Conservation (phyloP, 2,329 filamentous ascomycete genomes). For the Coniochaeta sp. region DNA sequence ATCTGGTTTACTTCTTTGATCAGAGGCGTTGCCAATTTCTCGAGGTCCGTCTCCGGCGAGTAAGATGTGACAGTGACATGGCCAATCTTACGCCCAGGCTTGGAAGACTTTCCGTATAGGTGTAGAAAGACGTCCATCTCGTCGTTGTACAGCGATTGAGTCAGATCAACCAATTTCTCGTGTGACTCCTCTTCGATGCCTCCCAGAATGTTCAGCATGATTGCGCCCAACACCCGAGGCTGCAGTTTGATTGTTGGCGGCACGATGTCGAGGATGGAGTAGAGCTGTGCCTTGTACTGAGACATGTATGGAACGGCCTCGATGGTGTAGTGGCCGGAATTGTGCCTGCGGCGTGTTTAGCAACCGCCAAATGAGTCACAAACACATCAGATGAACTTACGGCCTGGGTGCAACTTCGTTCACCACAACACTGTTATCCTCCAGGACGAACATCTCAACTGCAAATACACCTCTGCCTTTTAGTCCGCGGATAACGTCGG, state of each 20-base stretch:
- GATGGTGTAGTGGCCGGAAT: conserved; percentile 93
- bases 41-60: conserved; percentile 58
- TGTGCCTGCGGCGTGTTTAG: conserved; percentile 45
- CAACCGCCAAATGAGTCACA: neutral
- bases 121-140: conserved; percentile 58
- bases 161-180: conserved; percentile 36
- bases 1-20: conserved; percentile 57
- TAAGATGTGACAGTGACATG: conserved; percentile 78
- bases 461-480: conserved; percentile 91
- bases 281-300: conserved; percentile 86
- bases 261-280: conserved; percentile 66
- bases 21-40: conserved; percentile 55
- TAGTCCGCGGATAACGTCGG: conserved; percentile 70
- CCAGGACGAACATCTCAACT: conserved; percentile 87
- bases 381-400: conserved; percentile 24
- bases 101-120: conserved; percentile 85
- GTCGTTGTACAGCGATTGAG: conserved; percentile 33
- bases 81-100: conserved; percentile 88
- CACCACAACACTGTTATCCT: conserved; percentile 65
- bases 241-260: conserved; percentile 46
- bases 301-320: conserved; percentile 81
- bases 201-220: conserved; percentile 78
- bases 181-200: conserved; percentile 61
- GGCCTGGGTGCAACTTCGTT: conserved; percentile 79
- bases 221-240: conserved; percentile 53